Evolutionary conservation across 257 asterid species (phyloP).

Genomic region (Lavandula angustifolia): DNA sequence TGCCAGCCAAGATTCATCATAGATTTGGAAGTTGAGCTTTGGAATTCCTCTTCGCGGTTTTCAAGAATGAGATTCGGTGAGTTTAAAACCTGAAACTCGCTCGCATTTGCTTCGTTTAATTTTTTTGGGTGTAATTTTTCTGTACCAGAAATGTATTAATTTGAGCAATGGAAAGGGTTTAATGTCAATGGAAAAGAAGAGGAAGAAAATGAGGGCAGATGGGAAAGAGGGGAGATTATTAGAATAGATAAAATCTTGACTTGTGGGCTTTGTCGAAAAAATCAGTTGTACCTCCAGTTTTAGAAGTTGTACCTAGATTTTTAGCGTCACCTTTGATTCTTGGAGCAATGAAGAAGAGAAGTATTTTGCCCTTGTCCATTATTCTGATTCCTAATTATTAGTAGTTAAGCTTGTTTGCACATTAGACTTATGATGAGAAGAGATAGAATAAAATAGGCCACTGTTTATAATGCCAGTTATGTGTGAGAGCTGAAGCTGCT

Average conservation of each 20-base stretch:
- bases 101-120: slow-evolving; percentile 22
- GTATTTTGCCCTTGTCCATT: not conserved
- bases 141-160: not conserved
- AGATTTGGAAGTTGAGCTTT: slow-evolving; percentile 31
- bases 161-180: not conserved
- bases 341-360: slow-evolving; percentile 4
- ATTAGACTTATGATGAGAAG: slow-evolving; percentile 3
- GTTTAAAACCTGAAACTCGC: slow-evolving; percentile 14
- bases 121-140: slow-evolving; percentile 10
- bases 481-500: not conserved
- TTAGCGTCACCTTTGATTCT: slow-evolving; percentile 18
- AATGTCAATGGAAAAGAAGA: not conserved
- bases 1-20: slow-evolving; percentile 30
- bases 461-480: slow-evolving; percentile 10
- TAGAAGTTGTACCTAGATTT: slow-evolving; percentile 32
- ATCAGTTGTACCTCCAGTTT: slow-evolving; percentile 22
- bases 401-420: not conserved
- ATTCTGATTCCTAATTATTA: slow-evolving; percentile 10
- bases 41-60: slow-evolving; percentile 31
- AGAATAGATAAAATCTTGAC: not conserved
- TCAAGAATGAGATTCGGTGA: slow-evolving; percentile 65
- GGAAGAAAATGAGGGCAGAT: not conserved
- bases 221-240: slow-evolving; percentile 4
- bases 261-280: slow-evolving; percentile 7
- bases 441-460: not conserved